A percentile compares a stretch with the other conserved stretches of the same genome.
Conservation (phyloP, 306 rosid species). For the Canavalia gladiata region DNA sequence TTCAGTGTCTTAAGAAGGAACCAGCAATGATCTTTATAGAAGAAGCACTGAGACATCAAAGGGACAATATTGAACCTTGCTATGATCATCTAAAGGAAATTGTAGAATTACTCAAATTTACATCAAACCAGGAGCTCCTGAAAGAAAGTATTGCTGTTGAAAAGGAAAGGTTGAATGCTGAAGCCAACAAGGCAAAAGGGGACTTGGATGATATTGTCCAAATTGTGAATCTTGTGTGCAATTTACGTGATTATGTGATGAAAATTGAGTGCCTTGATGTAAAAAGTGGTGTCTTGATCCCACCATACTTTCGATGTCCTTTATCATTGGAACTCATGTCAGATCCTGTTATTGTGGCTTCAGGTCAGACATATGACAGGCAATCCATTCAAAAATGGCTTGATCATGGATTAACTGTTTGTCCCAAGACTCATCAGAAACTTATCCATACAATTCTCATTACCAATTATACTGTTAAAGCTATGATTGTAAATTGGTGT, state of each 20-base stretch:
- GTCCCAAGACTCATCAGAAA: constrained; percentile 84
- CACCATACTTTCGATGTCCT: constrained; percentile 89
- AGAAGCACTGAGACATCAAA: constrained; percentile 70
- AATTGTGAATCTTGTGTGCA: constrained; percentile 73
- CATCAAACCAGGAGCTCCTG: constrained; percentile 78
- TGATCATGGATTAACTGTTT: constrained; percentile 75
- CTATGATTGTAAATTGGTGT: constrained; percentile 92
- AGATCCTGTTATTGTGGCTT: constrained; percentile 95
- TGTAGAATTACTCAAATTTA: constrained; percentile 66
- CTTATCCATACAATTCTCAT: constrained; percentile 79
- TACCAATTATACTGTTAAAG: constrained; percentile 90
- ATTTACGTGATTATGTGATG: constrained; percentile 69
- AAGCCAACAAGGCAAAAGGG: constrained; percentile 63
- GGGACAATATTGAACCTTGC: constrained; percentile 57
- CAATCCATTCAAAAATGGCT: constrained; percentile 87
- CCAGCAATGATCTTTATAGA: constrained; percentile 68
- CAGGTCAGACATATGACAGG: constrained; percentile 93
- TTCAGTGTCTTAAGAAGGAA: constrained; percentile 72
- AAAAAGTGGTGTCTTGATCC: constrained; percentile 66
- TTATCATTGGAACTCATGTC: constrained; percentile 85
- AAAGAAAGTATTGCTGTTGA: constrained; percentile 86
- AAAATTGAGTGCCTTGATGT: constrained; percentile 60
- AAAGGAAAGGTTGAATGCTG: constrained; percentile 75
- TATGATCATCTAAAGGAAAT: constrained; percentile 67
- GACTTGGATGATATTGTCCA: constrained; percentile 63